Base-by-base conservation (phyloP, 140 eudicot species). In the Senecio squalidus region DNA sequence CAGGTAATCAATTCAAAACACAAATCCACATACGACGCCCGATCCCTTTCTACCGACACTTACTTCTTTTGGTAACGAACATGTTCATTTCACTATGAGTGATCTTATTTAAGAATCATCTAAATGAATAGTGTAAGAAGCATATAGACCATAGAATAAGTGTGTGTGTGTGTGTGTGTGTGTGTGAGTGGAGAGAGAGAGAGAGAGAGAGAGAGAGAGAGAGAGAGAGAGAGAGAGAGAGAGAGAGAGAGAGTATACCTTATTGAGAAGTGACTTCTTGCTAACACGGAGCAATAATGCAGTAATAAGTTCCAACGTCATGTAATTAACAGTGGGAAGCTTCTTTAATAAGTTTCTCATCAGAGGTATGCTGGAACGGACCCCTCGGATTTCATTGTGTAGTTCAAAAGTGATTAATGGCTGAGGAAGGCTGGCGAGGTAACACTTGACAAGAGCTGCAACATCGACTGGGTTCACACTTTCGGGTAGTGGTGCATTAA, bases 381-480 rank as follows among this genome's bases (percentile, higher is more conserved):
- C 85, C 58, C 76, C 58, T 62, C 83, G 82, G 29, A 92, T 69
- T 66, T 87, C 96, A 55, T 77, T 76, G 41, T 81, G 84, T 15
- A 83, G 84, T 44, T 79, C 92, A 54, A 73, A 79, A 52, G 81
- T 86, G 66, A 79, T 77, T 49, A 92, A 59, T 16, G 98, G 98
- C 76, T 86, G 84, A 39, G 98, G 96, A 58, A 92, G 89, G 77
- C 96, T 86, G 45, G 95, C 96, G 64, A 91, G 74, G 77, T 91
- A 91, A 59, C 96, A 86, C 78, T 92, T 92, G 52, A 76, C 70
- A 27, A 92, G 82, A 58, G 85, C 86, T 25, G 98, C 96, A 61
- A 84, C 83, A 62, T 86, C 83, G 15, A 81, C 52, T 18, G 98
- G 75, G 72, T 63, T 79, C 46, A 73, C 71, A 22, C 74, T 73